These are phyloP conservation scores for Neoboletus brunneissimus DNA, from an alignment of 768 basidiomycete genomes.

Conservation along the genomic window DNA sequence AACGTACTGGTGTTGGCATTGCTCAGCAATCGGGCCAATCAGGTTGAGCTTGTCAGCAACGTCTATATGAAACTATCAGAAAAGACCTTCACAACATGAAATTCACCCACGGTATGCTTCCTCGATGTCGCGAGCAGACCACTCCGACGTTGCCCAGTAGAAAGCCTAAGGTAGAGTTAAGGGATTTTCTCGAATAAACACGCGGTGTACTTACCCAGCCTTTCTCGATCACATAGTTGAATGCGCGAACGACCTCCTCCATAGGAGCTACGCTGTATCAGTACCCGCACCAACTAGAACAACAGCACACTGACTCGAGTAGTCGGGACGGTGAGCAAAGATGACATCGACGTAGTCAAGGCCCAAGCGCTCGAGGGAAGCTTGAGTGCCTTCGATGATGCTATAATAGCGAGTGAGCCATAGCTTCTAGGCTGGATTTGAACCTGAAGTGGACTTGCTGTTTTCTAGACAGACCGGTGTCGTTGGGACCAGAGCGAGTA, in stretches of 20 bases:
- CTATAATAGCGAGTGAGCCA: constrained; percentile 20
- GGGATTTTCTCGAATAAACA: background rate
- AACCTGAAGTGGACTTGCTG: constrained; percentile 19
- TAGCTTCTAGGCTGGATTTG: background rate
- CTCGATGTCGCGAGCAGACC: constrained; percentile 50
- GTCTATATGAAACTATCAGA: constrained; percentile 25
- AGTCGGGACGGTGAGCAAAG: constrained; percentile 51
- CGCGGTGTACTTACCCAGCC: constrained; percentile 37
- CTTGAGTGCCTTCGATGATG: constrained; percentile 54
- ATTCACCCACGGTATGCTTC: constrained; percentile 37
- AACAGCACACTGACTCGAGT: constrained; percentile 24
- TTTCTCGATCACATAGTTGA: constrained; percentile 51
- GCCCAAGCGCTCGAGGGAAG: constrained; percentile 47
- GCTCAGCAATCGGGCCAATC: constrained; percentile 50
- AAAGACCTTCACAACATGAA: background rate
- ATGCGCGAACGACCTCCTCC: constrained; percentile 58
- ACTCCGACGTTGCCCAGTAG: constrained; percentile 55
- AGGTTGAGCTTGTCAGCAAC: constrained; percentile 51
- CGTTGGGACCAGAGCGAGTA: constrained; percentile 45
- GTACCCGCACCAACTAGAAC: background rate
- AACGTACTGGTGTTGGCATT: constrained; percentile 45
- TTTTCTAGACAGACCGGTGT: constrained; percentile 35
- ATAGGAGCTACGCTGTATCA: constrained; percentile 34
- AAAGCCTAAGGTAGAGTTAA: constrained; percentile 27
- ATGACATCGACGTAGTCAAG: constrained; percentile 53